Base-by-base conservation (phyloP, 176 grass and related monocot genomes). In the Eleusine indica region DNA sequence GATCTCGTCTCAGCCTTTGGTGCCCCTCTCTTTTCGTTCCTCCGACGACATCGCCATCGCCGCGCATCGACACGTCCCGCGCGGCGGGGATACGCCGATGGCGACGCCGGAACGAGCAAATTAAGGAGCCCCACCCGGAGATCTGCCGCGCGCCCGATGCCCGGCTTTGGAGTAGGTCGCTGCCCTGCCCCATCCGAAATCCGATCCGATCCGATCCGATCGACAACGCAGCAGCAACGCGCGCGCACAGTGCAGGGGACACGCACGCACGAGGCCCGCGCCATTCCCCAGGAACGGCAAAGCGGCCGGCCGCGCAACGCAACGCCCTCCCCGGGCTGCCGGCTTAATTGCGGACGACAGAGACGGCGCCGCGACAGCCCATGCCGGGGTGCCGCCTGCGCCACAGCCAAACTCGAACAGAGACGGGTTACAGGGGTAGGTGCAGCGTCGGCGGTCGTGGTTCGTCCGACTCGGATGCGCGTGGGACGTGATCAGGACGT, bases 401-500 rank as follows among this genome's bases (percentile, higher is more conserved):
- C 61, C 81, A 67, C 52, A 25, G 6, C 49, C 29, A n/a, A 54
- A 38, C 7, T 25, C 54, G 3, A 5, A 1, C 35, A 19, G 3
- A 25, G 73, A 46, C 76, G 70, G 70, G 82, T 80, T 75, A 60
- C 60, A 67, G 42, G 29, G 72, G 53, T 73, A 9, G 66, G 82
- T 89, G 80, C 65, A 78, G 21, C 58, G 58, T 25, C 2, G 84
- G 84, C 81, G 82, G 82, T 43, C 61, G 66, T 74, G 2, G 0
- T 47, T 68, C 17, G 52, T 90, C 80, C 91, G 87, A 89, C 38
- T 82, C 66, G 80, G 87, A 82, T 84, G 84, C 37, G 81, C 86
- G 86, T 88, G 72, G 83, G 92, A 82, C 76, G 40, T 53, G 89
- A 87, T 28, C 35, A 18, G 12, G 84, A 82, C 86, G 43, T 12